Base-by-base conservation (phyloP, 495 filamentous ascomycete species). In the Penicillium ucsense region DNA sequence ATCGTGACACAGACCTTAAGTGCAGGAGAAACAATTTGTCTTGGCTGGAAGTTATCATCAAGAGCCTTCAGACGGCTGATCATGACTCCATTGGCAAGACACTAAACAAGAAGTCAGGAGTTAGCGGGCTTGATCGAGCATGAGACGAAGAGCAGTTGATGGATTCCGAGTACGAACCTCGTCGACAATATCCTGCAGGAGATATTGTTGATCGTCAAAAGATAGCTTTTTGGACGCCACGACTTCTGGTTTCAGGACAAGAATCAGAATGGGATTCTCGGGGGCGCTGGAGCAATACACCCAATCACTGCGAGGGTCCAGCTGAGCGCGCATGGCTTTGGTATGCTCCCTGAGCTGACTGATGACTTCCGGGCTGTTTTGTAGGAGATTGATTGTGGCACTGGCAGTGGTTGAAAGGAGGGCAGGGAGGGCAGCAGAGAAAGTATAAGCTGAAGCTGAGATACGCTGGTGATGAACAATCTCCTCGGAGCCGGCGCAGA, bases 401-500 rank as follows among this genome's bases (percentile, higher is more conserved):
- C 85, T 89, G 3, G 91, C 88, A n/a, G 90, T 94, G 29, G 90
- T 91, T 10, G 94, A 89, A 32, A 95, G 75, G 72, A 97, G 83
- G 30, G 92, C 92, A 9, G 92, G 94, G 38, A 97, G 71, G 20
- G 94, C 92, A 8, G 92, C 92, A 38, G 89, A 95, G 71, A 85
- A 98, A 7, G 91, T 95, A 63, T 96, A 97, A 3, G 90, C 82
- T 5, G 86, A 77, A 31, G 89, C 84, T 10, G 85, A 86, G 56
- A 98, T 86, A 48, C 92, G 88, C 64, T 97, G 92, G 59, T 98
- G 92, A 64, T 92, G 88, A 11, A 96, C 84, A 35, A 97, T 87
- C 60, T 95, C 92, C 44, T 80, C 78, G 31, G 82, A 80, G 27
- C 91, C 89, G 34, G 89, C 88, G 62, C 92, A 98, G 73, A 98